Conservation (phyloP, 2,329 filamentous ascomycete species). For the Aspergillus sp. region DNA sequence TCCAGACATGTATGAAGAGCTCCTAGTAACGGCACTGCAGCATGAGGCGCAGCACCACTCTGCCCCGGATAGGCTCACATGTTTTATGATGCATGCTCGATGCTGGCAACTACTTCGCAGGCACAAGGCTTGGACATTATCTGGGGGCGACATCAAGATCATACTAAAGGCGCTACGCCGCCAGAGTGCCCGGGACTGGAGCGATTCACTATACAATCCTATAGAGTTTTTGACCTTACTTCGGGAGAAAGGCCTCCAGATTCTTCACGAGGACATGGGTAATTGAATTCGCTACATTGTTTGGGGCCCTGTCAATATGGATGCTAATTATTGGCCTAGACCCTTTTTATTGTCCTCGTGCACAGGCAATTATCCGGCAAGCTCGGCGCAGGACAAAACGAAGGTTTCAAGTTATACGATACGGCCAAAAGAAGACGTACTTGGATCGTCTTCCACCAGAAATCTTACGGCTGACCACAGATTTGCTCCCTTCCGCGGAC, state of each 20-base stretch:
- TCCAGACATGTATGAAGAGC: neutral
- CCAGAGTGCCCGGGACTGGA: neutral
- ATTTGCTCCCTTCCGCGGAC: neutral
- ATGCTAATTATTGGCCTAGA: neutral
- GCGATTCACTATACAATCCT: neutral
- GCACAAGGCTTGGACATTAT: neutral
- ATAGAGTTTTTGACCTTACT: neutral
- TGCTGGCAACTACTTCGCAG: conserved; percentile 2
- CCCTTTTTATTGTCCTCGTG: neutral
- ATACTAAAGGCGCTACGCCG: neutral
- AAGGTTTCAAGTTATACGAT: neutral
- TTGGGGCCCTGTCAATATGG: neutral
- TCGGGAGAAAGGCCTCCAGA: too few relatives aligned
- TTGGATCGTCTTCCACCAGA: neutral
- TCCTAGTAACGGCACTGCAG: neutral
- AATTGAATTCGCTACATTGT: neutral
- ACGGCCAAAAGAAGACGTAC: neutral
- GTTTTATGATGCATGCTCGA: neutral
- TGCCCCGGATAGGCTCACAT: neutral
- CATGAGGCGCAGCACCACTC: neutral
- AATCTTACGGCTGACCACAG: neutral
- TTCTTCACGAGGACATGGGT: neutral
- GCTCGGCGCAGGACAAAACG: neutral
- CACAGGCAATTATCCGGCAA: neutral
- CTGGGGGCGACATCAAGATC: neutral